Percentiles rank a stretch among this genome's conserved stretches.
phyloP scores from a whole-genome alignment of 75 land plant species.

The Larix kaempferi region DNA sequence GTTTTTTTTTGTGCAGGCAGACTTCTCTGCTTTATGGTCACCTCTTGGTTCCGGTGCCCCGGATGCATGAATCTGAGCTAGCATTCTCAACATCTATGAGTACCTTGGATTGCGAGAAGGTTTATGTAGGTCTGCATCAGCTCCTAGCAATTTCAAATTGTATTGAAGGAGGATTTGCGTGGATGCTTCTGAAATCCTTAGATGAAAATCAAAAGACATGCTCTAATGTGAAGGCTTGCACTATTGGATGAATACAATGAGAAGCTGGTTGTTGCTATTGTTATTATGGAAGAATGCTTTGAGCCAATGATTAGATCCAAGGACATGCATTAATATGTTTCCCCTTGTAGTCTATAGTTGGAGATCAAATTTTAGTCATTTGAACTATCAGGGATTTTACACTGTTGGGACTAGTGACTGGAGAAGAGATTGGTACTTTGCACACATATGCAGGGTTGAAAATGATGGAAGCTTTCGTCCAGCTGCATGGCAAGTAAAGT shows the following conservation, averaged over 20 bases:
- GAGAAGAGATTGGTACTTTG: slow-evolving; percentile 32
- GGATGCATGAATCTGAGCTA: too few relatives aligned
- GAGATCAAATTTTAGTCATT: slow-evolving; percentile 59
- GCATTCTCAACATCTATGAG: too few relatives aligned
- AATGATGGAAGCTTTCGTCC: too few relatives aligned
- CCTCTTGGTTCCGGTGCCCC: too few relatives aligned
- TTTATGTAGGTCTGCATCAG: slow-evolving; percentile 52
- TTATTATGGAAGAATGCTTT: slow-evolving; percentile 82
- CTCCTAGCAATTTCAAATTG: slow-evolving; percentile 52
- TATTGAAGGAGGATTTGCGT: slow-evolving; percentile 58
- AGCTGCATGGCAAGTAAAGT: too few relatives aligned
- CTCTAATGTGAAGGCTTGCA: slow-evolving; percentile 38
- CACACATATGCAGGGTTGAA: slow-evolving; percentile 20
- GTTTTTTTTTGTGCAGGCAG: too few relatives aligned
- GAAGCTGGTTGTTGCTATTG: slow-evolving; percentile 62
- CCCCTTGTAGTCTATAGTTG: slow-evolving; percentile 71
- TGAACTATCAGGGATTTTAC: slow-evolving; percentile 71
- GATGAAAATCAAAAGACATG: slow-evolving; percentile 51
- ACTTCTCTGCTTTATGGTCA: too few relatives aligned
- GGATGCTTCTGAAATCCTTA: slow-evolving; percentile 70
- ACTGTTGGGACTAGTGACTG: slow-evolving; percentile 24
- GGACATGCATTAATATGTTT: slow-evolving; percentile 76
- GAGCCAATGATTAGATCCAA: slow-evolving; percentile 70
- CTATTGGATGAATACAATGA: slow-evolving; percentile 62
- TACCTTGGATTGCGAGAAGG: slow-evolving; percentile 65